These are phyloP conservation scores for Orbilia oligospora DNA, from an alignment of 2,329 filamentous ascomycete species.

Conservation along the genomic window DNA sequence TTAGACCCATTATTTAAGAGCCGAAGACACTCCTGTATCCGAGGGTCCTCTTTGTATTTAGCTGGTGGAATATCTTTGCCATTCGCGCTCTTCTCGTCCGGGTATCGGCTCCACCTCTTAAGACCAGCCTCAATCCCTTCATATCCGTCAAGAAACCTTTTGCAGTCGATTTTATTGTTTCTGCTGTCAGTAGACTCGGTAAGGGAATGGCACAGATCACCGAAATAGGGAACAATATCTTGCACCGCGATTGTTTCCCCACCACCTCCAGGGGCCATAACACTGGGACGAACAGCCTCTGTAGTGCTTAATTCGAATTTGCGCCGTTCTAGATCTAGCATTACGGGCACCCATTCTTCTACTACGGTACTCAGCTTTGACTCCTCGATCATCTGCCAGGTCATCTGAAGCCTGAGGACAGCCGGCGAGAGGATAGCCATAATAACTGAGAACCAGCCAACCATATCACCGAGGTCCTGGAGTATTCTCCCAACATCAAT, in stretches of 20 bases:
- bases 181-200: constrained; percentile 63
- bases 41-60: constrained; percentile 59
- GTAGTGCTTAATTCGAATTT: constrained; percentile 62
- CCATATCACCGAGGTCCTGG: constrained; percentile 64
- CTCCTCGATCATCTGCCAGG: constrained; percentile 63
- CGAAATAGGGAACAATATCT: constrained; percentile 65
- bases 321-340: constrained; percentile 64
- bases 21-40: constrained; percentile 61
- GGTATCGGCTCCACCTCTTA: constrained; percentile 62
- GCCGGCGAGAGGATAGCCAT: constrained; percentile 65
- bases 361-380: constrained; percentile 62
- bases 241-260: constrained; percentile 62
- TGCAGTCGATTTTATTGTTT: constrained; percentile 63
- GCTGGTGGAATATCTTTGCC: constrained; percentile 41
- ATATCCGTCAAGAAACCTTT: constrained; percentile 62
- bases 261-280: constrained; percentile 63
- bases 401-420: constrained; percentile 64
- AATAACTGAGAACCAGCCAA: constrained; percentile 64
- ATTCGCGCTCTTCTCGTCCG: constrained; percentile 47
- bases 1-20: constrained; percentile 61
- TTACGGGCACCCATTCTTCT: constrained; percentile 63
- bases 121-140: constrained; percentile 62
- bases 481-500: constrained; percentile 63
- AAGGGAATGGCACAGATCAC: constrained; percentile 64
- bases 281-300: constrained; percentile 62